Conservation (phyloP, 805 yeast genomes). For the Lachancea quebecensis region DNA sequence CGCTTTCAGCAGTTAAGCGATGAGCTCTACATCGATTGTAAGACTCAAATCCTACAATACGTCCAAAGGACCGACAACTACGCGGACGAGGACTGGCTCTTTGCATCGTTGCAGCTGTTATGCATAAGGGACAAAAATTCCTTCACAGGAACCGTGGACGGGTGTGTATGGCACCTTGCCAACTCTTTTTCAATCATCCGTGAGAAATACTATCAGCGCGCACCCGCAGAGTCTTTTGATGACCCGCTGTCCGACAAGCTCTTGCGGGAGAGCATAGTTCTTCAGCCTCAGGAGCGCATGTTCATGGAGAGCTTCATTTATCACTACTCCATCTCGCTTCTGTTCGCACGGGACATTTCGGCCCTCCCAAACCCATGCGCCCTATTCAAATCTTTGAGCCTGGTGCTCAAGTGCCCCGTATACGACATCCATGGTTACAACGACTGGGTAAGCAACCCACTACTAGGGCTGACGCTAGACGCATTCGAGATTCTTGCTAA, state of each 20-base stretch:
- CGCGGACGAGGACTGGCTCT: constrained; percentile 35
- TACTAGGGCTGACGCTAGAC: constrained; percentile 34
- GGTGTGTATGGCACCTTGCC: constrained; percentile 29
- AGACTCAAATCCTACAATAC: constrained; percentile 17
- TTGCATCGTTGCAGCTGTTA: constrained; percentile 35
- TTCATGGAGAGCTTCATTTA: constrained; percentile 40
- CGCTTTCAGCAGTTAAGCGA: constrained; percentile 20
- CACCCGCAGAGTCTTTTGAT: neutral
- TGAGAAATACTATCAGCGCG: constrained; percentile 14
- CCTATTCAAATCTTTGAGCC: constrained; percentile 31
- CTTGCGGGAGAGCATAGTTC: constrained; percentile 1
- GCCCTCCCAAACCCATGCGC: constrained; percentile 39
- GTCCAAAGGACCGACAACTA: constrained; percentile 19
- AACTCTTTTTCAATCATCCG: constrained; percentile 34
- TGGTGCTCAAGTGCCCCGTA: constrained; percentile 31
- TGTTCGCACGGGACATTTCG: constrained; percentile 32
- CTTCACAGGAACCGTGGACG: constrained; percentile 21
- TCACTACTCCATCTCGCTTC: constrained; percentile 35
- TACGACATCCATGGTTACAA: constrained; percentile 28
- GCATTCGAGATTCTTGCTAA: constrained; percentile 36
- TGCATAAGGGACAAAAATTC: constrained; percentile 35
- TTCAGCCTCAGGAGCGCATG: constrained; percentile 31
- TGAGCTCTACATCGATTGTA: constrained; percentile 22
- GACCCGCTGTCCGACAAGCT: constrained; percentile 1
- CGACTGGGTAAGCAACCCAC: constrained; percentile 38